Evolutionary conservation across 306 rosid genomes (phyloP).

Genomic region (Pueraria montana): DNA sequence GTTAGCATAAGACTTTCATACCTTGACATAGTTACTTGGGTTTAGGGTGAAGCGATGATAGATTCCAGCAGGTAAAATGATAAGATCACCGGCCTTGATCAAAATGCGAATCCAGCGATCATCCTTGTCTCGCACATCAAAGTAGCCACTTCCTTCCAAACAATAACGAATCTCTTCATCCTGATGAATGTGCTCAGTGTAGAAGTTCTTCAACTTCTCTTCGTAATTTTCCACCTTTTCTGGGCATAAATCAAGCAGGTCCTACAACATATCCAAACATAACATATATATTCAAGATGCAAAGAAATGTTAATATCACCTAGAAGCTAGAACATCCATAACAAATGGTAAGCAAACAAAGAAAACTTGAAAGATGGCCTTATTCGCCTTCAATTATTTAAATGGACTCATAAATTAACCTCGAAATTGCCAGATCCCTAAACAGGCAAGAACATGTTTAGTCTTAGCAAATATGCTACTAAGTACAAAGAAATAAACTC

Average conservation of each 20-base stretch:
- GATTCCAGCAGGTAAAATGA: constrained; percentile 96
- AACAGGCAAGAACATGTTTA: neutral
- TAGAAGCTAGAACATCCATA: neutral
- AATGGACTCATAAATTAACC: constrained; percentile 1
- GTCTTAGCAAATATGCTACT: neutral
- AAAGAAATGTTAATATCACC: neutral
- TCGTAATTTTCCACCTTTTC: constrained; percentile 79
- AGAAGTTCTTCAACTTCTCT: constrained; percentile 87
- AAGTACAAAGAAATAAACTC: neutral
- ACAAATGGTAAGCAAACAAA: neutral
- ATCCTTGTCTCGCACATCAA: constrained; percentile 79
- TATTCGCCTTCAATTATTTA: neutral
- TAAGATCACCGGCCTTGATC: constrained; percentile 91
- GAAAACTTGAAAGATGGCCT: neutral
- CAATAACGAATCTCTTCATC: constrained; percentile 93
- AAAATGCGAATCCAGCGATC: constrained; percentile 91
- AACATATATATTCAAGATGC: neutral
- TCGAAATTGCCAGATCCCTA: neutral
- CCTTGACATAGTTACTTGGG: constrained; percentile 80
- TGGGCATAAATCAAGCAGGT: constrained; percentile 84
- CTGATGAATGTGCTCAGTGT: constrained; percentile 94
- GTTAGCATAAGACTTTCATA: constrained; percentile 43
- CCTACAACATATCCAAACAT: constrained; percentile 54
- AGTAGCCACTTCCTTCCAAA: constrained; percentile 90
- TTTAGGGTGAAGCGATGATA: constrained; percentile 93